Evolutionary conservation across 805 yeast species (phyloP).

Genomic region (Candida anglica): DNA sequence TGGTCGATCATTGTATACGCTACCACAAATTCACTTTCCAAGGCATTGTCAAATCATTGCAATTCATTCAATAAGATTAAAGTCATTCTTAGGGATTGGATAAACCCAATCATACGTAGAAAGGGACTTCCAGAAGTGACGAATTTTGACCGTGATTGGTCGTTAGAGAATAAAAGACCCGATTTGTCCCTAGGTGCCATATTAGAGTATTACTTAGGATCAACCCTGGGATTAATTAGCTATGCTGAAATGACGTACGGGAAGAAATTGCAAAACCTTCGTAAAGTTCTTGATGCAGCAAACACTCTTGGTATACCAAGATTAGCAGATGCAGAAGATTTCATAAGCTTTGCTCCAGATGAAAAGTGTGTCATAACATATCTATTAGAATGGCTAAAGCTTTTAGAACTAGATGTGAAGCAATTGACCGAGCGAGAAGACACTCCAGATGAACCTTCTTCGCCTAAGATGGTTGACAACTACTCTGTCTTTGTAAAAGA

Average conservation of each 20-base stretch:
- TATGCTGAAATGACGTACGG: slow-evolving; percentile 31
- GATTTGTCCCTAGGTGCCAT: slow-evolving; percentile 42
- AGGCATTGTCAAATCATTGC: slow-evolving; percentile 13
- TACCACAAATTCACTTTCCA: slow-evolving; percentile 21
- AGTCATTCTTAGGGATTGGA: slow-evolving; percentile 43
- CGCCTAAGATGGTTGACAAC: too few species aligned
- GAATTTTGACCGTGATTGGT: slow-evolving; percentile 58
- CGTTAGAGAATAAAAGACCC: slow-evolving; percentile 42
- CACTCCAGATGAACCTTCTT: background rate
- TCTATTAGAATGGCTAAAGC: slow-evolving; percentile 55
- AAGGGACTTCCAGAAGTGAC: slow-evolving; percentile 22
- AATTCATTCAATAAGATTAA: slow-evolving; percentile 28
- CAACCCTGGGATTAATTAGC: slow-evolving; percentile 7
- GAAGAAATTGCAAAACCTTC: slow-evolving; percentile 27
- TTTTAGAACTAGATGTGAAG: slow-evolving; percentile 18
- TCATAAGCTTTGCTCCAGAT: slow-evolving; percentile 48
- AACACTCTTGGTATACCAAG: slow-evolving; percentile 45
- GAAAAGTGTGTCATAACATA: slow-evolving; percentile 59
- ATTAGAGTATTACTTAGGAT: slow-evolving; percentile 21
- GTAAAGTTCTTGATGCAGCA: slow-evolving; percentile 38
- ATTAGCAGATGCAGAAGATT: slow-evolving; percentile 53
- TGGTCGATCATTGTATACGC: slow-evolving; percentile 46
- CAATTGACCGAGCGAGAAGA: background rate
- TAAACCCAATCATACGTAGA: slow-evolving; percentile 31
- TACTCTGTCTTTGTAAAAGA: too few species aligned